Percentiles rank a stretch among this genome's conserved stretches.
phyloP scores from a whole-genome alignment of 2,329 filamentous ascomycete genomes.

The Fonsecaea pugnacius region DNA sequence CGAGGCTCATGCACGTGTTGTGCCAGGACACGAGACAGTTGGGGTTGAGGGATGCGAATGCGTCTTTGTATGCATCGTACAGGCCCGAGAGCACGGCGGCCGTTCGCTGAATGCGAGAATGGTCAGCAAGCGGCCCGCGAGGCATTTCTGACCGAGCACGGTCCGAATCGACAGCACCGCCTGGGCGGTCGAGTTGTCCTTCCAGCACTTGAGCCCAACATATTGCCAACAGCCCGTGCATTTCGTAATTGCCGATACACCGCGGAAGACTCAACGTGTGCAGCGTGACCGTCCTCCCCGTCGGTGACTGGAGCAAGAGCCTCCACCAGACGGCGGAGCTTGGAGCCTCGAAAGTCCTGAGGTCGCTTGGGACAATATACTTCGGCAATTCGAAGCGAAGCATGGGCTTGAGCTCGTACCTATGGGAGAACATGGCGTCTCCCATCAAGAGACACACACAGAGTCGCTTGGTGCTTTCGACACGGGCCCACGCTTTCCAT shows the following conservation, averaged over 20 bases:
- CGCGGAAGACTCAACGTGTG: no score
- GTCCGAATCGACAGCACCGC: not conserved
- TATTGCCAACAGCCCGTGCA: slow-evolving; percentile 2
- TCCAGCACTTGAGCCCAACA: not conserved
- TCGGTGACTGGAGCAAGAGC: no score
- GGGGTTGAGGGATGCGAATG: not conserved
- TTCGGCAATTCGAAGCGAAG: not conserved
- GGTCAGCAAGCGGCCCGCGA: no score
- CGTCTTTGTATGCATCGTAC: not conserved
- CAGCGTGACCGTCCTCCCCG: no score
- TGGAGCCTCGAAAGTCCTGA: not conserved
- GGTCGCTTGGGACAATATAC: not conserved
- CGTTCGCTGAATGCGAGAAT: not conserved
- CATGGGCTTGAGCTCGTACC: not conserved
- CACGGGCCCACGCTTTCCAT: slow-evolving; percentile 7
- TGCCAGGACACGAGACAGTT: slow-evolving; percentile 12
- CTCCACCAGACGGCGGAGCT: not conserved
- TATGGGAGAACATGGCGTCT: slow-evolving; percentile 6
- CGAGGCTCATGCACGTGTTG: slow-evolving; percentile 4
- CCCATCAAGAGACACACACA: not conserved
- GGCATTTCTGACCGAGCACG: no score
- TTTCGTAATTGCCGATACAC: slow-evolving; percentile 1
- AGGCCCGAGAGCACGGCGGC: not conserved
- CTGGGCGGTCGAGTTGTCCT: no score
- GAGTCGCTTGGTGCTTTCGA: slow-evolving; percentile 7